phyloP scores from a whole-genome alignment of 73 alveolate genomes.

The Tetrahymena borealis region DNA sequence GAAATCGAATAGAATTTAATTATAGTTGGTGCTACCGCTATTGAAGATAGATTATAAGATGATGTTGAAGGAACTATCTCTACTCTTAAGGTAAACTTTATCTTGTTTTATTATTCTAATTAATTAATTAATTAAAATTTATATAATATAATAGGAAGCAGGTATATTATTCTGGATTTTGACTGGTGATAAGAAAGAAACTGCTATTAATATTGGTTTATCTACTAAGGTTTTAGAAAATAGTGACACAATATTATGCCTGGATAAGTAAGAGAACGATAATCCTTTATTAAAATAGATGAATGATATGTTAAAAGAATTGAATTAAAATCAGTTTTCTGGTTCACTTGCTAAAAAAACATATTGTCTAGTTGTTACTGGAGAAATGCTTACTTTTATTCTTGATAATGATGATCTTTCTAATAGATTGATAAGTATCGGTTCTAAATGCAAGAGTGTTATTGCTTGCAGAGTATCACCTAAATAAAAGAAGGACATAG shows the following conservation, averaged over 20 bases:
- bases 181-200: conserved; percentile 94
- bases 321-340: background rate
- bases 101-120: no score
- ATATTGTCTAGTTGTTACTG: conserved; percentile 68
- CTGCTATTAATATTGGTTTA: conserved; percentile 85
- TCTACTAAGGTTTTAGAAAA: conserved; percentile 73
- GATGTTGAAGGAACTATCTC: conserved; percentile 96
- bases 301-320: conserved; percentile 46
- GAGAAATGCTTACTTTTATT: conserved; percentile 72
- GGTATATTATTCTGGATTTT: conserved; percentile 91
- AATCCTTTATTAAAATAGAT: conserved; percentile 37
- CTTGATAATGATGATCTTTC: conserved; percentile 25
- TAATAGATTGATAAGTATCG: conserved; percentile 43
- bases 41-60: conserved; percentile 94
- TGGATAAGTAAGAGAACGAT: conserved; percentile 57
- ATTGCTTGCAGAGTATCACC: conserved; percentile 78
- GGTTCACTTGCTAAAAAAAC: no score
- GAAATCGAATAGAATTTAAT: conserved; percentile 74
- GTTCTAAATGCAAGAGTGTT: conserved; percentile 54
- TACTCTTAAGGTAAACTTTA: conserved; percentile 57
- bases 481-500: conserved; percentile 65
- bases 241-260: conserved; percentile 58
- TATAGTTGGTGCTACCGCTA: conserved; percentile 91
- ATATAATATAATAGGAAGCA: conserved; percentile 61
- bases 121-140: no score